Conservation (phyloP, 2,329 filamentous ascomycete genomes). For the Oidium heveae region DNA sequence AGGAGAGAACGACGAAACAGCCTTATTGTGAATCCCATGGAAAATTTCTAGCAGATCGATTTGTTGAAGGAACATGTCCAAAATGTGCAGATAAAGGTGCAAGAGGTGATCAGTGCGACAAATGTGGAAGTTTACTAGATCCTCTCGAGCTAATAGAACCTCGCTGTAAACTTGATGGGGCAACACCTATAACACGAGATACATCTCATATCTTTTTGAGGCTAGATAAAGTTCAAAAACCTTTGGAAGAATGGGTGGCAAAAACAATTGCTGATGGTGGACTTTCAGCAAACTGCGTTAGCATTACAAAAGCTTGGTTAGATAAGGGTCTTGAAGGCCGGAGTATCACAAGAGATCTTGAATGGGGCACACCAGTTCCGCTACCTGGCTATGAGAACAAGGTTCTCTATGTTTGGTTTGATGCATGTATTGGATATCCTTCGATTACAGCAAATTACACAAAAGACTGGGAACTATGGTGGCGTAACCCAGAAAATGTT, state of each 20-base stretch:
- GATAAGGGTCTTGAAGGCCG: slow-evolving; percentile 63
- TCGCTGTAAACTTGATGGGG: slow-evolving; percentile 72
- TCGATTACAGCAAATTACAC: slow-evolving; percentile 86
- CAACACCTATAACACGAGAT: slow-evolving; percentile 50
- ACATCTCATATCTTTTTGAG: slow-evolving; percentile 85
- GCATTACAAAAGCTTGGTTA: slow-evolving; percentile 61
- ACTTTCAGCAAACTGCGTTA: slow-evolving; percentile 51
- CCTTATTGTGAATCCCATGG: slow-evolving; percentile 66
- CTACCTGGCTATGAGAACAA: slow-evolving; percentile 40
- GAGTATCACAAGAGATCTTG: slow-evolving; percentile 77
- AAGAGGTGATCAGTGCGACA: slow-evolving; percentile 49
- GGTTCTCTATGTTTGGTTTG: slow-evolving; percentile 72
- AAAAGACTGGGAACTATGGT: slow-evolving; percentile 78
- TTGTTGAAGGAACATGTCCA: slow-evolving; percentile 57
- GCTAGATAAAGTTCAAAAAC: slow-evolving; percentile 56
- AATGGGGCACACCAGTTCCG: slow-evolving; percentile 45
- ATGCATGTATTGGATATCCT: slow-evolving; percentile 83
- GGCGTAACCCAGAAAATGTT: slow-evolving; percentile 72
- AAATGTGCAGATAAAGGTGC: slow-evolving; percentile 49
- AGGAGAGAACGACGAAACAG: slow-evolving; percentile 69
- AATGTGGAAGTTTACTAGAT: slow-evolving; percentile 37
- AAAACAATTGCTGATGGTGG: slow-evolving; percentile 46
- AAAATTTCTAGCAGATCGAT: slow-evolving; percentile 64
- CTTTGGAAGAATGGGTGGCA: slow-evolving; percentile 54
- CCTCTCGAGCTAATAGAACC: slow-evolving; percentile 50